Evolutionary conservation across 768 basidiomycete species (phyloP), one percentile per base, ranked within the genome.

Genomic region (Lactarius akahatsu): DNA sequence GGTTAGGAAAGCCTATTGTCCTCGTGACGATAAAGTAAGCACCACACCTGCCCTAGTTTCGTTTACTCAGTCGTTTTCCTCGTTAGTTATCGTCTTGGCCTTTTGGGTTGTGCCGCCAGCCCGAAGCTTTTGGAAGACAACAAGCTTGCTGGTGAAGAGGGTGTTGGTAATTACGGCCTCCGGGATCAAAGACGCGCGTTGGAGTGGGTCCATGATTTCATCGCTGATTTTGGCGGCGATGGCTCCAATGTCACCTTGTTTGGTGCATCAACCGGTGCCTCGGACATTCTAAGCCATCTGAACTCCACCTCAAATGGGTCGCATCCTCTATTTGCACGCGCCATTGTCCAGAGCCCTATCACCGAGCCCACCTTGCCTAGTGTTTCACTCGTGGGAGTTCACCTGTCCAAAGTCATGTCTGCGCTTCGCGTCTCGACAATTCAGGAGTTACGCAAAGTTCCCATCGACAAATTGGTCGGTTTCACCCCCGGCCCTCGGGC

Each of bases 1-100:
- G 79, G 50, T 74, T 82, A 26, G 81, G 80, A 30, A 91, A 85
- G 74, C 91, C 90, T 0, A 77, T 92, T 58, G 82, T 92, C 63
- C 73, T 91, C 52, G 86, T 92, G 58, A 86, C 87, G 20, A 81
- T 91, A 79, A 92, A 92, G 91, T 91, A 73, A 70, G 89, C 77
- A 11, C 40, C 56, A 15, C 57, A 18, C 62, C 30, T 54, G 11
- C 71, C 74, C 72, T 61, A 38, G 36, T 54, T 54, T 30, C 60
- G 57, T 63, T 54, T 60, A 58, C 38, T 58, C 69, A 54, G 64
- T 23, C 61, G 63, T 32, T 67, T 13, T 28, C 15, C 43, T 36
- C 20, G 41, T 56, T 64, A 92, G 91, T 75, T 92, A 87, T 75
- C 89, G 91, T 18, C 77, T 92, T 32, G 91, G 91, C 45, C 76